Base-by-base conservation (phyloP, 768 basidiomycete species). In the Suillus bovinus region DNA sequence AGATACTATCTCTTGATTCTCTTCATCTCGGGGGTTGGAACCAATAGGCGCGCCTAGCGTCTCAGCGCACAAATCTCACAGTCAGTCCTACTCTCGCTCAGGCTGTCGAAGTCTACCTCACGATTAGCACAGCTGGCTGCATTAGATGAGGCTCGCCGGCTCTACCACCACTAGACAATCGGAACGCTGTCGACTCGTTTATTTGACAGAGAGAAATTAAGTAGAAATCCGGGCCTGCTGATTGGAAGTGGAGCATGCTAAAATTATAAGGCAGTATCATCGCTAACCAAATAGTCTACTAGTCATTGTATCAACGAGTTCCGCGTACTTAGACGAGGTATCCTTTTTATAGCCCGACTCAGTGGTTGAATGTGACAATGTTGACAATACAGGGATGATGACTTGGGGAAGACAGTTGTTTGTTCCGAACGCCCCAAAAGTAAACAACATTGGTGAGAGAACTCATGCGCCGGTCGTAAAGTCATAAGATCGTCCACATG, bases 141-240 rank as follows among this genome's bases (percentile, higher is more conserved):
- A 33, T 33, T 93, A 55, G 90, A 94, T 65, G 84, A 88, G 42
- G 94, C 94, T 11, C 74, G 94, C 13, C 69, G 74, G 33, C 75
- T 94, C 9, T 96, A 96, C 68, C 86, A n/a, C n/a, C n/a, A 91
- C 13, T 84, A 85, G 63, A 91, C 91, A 3, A 94, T 94, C 33
- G 33, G 33, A 33, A 33, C 33, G 33, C 33, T 9, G 33, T 33
- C 4, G 8, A 33, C 33, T 8, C 33, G 33, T 9, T n/a, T 44
- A n/a, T 22, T 44, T n/a, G n/a, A 44, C 10, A 13, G 44, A 44
- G n/a, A 22, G 9, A 11, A 11, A 42, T 2, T n/a, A 42, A 42
- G 41, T n/a, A n/a, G 10, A 42, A 8, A 22, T 44, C 11, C 11
- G 22, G n/a, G 44, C n/a, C 33, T 22, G n/a, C 44, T n/a, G n/a